phyloP scores from a whole-genome alignment of 768 basidiomycete species.

The Hortiboletus campestris region DNA sequence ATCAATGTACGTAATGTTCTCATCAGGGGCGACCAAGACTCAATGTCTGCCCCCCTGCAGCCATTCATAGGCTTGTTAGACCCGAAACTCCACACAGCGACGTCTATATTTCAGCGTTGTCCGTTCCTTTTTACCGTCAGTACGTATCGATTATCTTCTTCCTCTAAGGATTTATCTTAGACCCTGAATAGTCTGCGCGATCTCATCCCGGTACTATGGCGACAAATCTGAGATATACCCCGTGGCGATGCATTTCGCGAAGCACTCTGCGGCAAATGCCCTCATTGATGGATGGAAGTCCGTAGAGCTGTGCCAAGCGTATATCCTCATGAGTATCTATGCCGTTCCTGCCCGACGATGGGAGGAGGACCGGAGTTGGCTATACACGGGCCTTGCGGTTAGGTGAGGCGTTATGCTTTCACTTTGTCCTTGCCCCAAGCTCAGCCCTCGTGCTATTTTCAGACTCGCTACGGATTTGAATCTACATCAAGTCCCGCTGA shows the following conservation, averaged over 20 bases:
- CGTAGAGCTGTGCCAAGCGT: constrained; percentile 88
- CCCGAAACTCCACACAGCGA: constrained; percentile 76
- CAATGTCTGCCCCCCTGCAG: constrained; percentile 21
- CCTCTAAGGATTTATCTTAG: background rate
- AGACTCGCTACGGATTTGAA: constrained; percentile 90
- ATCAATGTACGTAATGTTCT: constrained; percentile 55
- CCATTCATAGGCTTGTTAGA: constrained; percentile 77
- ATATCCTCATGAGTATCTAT: constrained; percentile 83
- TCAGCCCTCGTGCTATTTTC: background rate
- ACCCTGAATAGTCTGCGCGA: constrained; percentile 64
- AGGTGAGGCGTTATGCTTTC: constrained; percentile 41
- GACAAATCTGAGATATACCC: constrained; percentile 84
- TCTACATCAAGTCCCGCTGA: constrained; percentile 63
- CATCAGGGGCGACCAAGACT: background rate
- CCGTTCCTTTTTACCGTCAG: constrained; percentile 90
- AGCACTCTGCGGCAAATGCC: constrained; percentile 76
- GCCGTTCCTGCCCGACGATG: constrained; percentile 77
- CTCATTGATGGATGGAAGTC: constrained; percentile 82
- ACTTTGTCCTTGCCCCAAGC: background rate
- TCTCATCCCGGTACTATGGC: constrained; percentile 75
- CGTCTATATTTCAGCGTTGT: constrained; percentile 75
- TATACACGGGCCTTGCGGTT: constrained; percentile 85
- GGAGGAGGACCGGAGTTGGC: constrained; percentile 90
- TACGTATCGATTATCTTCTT: constrained; percentile 36
- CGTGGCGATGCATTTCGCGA: constrained; percentile 87